phyloP scores from a whole-genome alignment of 441 rosid genomes.

The Erodium texanum region DNA sequence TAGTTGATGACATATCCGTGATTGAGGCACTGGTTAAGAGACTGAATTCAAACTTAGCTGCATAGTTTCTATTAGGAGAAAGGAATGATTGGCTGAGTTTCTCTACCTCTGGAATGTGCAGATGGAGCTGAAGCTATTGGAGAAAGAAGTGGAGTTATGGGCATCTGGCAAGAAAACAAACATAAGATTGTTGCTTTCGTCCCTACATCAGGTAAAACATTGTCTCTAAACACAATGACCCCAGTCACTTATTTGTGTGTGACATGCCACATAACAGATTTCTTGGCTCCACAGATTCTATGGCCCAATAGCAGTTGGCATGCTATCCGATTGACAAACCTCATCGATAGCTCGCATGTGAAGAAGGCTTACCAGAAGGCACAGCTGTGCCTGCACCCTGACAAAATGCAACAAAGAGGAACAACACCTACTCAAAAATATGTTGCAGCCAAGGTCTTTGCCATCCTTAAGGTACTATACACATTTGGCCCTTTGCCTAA shows the following conservation, averaged over 20 bases:
- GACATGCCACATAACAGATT: not conserved
- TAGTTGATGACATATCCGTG: too few relatives aligned
- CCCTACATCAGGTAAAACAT: slow-evolving; percentile 1
- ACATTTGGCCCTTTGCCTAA: too few relatives aligned
- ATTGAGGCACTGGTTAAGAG: too few relatives aligned
- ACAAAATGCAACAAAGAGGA: slow-evolving; percentile 83
- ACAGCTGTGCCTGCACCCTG: slow-evolving; percentile 88
- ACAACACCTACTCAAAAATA: slow-evolving; percentile 53
- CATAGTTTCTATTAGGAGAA: not conserved
- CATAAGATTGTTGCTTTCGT: slow-evolving; percentile 5
- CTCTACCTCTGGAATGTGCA: not conserved
- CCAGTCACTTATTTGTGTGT: not conserved
- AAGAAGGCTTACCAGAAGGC: slow-evolving; percentile 91
- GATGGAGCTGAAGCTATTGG: slow-evolving; percentile 2
- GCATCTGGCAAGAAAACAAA: not conserved
- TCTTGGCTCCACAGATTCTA: slow-evolving; percentile 37
- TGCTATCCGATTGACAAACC: slow-evolving; percentile 43
- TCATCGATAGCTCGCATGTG: slow-evolving; percentile 62
- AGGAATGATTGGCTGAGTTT: not conserved
- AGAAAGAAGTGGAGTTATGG: not conserved
- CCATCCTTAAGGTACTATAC: slow-evolving; percentile 59
- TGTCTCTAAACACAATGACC: too few relatives aligned
- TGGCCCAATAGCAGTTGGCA: slow-evolving; percentile 74
- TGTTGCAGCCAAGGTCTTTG: slow-evolving; percentile 59
- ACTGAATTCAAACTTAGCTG: too few relatives aligned